phyloP scores from a whole-genome alignment of 768 basidiomycete species.

The Cantharellus cinnabarinus region DNA sequence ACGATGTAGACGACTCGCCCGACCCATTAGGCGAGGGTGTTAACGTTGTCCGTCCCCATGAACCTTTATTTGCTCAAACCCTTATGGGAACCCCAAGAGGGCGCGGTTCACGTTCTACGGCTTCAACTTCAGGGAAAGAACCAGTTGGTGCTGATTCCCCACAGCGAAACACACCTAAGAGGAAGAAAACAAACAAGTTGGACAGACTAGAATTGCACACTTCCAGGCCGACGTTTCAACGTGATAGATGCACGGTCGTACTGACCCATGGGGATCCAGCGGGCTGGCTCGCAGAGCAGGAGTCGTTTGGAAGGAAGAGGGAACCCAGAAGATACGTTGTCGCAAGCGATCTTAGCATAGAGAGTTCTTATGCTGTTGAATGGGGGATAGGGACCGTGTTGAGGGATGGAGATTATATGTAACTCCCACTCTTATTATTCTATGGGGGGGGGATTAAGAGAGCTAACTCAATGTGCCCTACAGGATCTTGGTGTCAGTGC shows the following conservation, averaged over 20 bases:
- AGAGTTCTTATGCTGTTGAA: conserved; percentile 85
- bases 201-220: conserved; percentile 48
- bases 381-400: conserved; percentile 97
- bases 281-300: conserved; percentile 3
- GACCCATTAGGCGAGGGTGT: conserved; percentile 87
- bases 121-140: not conserved
- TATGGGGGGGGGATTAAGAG: not conserved
- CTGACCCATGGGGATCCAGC: conserved; percentile 72
- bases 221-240: conserved; percentile 64
- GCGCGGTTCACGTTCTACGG: not conserved
- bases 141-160: not conserved
- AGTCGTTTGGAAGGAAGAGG: conserved; percentile 19
- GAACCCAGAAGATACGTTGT: conserved; percentile 58
- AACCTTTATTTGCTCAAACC: conserved; percentile 4
- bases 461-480: not conserved
- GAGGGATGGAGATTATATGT: conserved; percentile 84
- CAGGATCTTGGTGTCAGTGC: conserved; percentile 68
- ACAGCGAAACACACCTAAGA: conserved; percentile 10
- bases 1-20: conserved; percentile 27
- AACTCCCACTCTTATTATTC: conserved; percentile 9
- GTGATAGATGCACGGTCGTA: conserved; percentile 81
- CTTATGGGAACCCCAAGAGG: not conserved
- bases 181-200: conserved; percentile 14
- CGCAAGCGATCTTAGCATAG: conserved; percentile 86
- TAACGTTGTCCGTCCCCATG: conserved; percentile 53